Evolutionary conservation across 768 basidiomycete species (phyloP).

Genomic region (Tulasnella sp.): DNA sequence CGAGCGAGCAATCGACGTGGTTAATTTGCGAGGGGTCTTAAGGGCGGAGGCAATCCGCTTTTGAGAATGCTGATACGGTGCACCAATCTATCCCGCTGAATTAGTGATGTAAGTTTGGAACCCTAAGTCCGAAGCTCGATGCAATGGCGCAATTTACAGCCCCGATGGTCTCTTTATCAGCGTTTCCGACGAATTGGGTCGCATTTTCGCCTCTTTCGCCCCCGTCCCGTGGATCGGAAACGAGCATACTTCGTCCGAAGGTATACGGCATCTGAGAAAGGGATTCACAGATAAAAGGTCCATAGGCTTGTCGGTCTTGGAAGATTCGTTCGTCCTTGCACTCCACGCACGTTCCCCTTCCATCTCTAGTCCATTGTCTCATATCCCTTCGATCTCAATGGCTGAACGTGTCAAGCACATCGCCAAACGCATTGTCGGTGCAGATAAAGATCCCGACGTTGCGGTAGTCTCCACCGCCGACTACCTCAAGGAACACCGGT

Average conservation of each 20-base stretch:
- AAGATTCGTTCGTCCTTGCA: not conserved
- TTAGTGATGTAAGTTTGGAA: not conserved
- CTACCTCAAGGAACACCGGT: conserved; percentile 5
- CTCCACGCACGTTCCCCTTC: conserved; percentile 2
- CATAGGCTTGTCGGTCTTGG: not conserved
- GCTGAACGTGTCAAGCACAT: conserved; percentile 9
- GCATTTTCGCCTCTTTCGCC: not conserved
- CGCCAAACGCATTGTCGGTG: conserved; percentile 18
- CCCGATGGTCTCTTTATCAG: conserved; percentile 1
- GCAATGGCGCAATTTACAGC: not conserved
- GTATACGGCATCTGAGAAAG: not conserved
- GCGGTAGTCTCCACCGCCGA: conserved; percentile 9
- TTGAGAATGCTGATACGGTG: not conserved
- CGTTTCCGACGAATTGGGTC: not conserved
- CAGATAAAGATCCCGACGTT: conserved; percentile 24
- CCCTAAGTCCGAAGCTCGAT: not conserved
- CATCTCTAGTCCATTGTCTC: not conserved
- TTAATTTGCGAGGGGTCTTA: not conserved
- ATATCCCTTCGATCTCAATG: not conserved
- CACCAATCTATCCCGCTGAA: not conserved
- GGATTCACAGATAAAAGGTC: not conserved
- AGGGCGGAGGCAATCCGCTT: not conserved
- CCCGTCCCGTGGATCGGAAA: conserved; percentile 5
- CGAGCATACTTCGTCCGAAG: not conserved
- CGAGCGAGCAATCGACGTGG: not conserved